Evolutionary conservation across 495 filamentous ascomycete species (phyloP), one percentile per base, ranked within the genome.

Genomic region (Neurospora sp.): DNA sequence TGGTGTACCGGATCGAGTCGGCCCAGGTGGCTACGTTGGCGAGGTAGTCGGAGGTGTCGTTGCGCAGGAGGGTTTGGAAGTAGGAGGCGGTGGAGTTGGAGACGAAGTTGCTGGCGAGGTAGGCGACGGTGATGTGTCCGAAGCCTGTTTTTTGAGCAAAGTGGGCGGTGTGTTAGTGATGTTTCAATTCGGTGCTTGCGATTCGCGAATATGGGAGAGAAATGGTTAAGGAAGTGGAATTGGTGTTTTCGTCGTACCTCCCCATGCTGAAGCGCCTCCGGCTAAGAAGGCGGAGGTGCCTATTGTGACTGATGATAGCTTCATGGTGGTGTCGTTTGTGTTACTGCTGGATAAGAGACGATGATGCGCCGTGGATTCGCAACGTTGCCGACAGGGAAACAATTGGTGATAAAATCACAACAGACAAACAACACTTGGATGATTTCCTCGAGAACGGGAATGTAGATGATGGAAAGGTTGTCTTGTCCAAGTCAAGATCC

Each of bases 11-110:
- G 77, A 88, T 86, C 70, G 83, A 85, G 80, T 91, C 90, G 16
- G 90, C 88, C 90, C 90, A 92, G 3, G 87, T 89, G 2, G 90
- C 87, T 14, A 90, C 85, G 62, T 83, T 83, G 46, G 88, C 88
- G 66, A 91, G 85, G 76, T 88, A 89, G 72, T 88, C 82, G 48
- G 79, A 72, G 7, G 86, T 85, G 75, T 81, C 72, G 77, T 85
- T 86, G 76, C 78, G 72, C 39, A 87, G 75, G 72, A 87, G 74
- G 20, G 74, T 73, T 73, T 87, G 82, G 70, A 87, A 81, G 72
- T 80, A 85, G 44, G 80, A 39, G 12, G 82, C 75, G 0, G 85
- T 87, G 39, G 76, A 39, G 18, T 78, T 77, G 8, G 81, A 78
- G 14, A 86, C 83, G 74, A 87, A 82, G 77, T 82, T 80, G 77